phyloP scores from a whole-genome alignment of 306 rosid species.

The Vigna radiata region DNA sequence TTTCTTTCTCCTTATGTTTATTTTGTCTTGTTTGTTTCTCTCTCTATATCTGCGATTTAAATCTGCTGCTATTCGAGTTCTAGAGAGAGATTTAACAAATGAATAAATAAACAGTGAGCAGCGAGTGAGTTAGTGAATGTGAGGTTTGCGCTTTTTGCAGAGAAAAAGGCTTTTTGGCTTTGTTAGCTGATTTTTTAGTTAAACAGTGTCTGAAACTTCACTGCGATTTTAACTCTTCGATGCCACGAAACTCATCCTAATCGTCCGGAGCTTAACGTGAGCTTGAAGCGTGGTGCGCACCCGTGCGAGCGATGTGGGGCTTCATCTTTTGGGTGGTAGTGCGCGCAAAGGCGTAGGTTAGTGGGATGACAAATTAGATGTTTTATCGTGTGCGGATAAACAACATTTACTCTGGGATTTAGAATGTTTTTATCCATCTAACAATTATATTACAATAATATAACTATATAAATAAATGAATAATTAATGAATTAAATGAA shows the following conservation, averaged over 20 bases:
- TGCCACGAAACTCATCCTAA: neutral
- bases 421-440: neutral
- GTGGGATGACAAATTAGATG: neutral
- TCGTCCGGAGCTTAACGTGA: neutral
- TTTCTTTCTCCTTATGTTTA: conserved; percentile 32
- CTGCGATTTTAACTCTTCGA: conserved; percentile 19
- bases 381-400: conserved; percentile 19
- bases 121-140: conserved; percentile 1
- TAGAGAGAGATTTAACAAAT: conserved; percentile 44
- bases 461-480: too few species aligned
- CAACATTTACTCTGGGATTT: conserved; percentile 10
- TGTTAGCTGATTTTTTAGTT: conserved; percentile 14
- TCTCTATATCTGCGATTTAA: conserved; percentile 60
- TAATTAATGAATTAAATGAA: too few species aligned
- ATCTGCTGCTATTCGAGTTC: conserved; percentile 41
- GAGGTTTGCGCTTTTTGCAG: conserved; percentile 31
- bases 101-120: conserved; percentile 13
- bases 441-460: too few species aligned
- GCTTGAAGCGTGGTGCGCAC: conserved; percentile 34
- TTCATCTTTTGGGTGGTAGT: conserved; percentile 12
- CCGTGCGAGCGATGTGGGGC: neutral
- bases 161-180: neutral
- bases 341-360: conserved; percentile 14
- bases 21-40: conserved; percentile 52
- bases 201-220: neutral